A percentile compares a stretch with the other conserved stretches of the same genome.
phyloP scores from a whole-genome alignment of 805 yeast species.

The Starmerella vitae region DNA sequence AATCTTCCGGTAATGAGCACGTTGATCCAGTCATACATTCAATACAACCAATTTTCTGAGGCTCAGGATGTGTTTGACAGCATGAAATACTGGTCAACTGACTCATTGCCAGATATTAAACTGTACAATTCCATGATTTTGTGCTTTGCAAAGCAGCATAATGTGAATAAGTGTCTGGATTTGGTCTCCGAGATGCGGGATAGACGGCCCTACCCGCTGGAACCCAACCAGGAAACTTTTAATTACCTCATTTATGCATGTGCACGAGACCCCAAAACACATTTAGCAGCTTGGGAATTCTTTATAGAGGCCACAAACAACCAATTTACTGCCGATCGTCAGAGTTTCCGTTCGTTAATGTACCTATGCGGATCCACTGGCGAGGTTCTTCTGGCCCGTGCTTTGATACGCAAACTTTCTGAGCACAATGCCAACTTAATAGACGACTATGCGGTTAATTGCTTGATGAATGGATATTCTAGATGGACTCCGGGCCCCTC shows the following conservation, averaged over 20 bases:
- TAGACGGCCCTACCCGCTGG: constrained; percentile 26
- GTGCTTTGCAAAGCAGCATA: constrained; percentile 45
- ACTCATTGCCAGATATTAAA: constrained; percentile 50
- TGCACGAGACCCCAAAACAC: constrained; percentile 36
- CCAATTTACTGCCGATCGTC: constrained; percentile 26
- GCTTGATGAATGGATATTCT: constrained; percentile 27
- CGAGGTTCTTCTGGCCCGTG: constrained; percentile 58
- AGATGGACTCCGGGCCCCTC: constrained; percentile 24
- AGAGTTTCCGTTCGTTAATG: constrained; percentile 54
- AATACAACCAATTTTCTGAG: constrained; percentile 36
- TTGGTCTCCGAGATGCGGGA: constrained; percentile 54
- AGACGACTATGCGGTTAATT: constrained; percentile 23
- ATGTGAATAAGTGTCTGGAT: constrained; percentile 63
- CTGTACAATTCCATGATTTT: constrained; percentile 64
- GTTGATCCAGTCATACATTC: constrained; percentile 47
- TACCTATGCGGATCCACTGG: constrained; percentile 69
- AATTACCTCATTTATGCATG: constrained; percentile 58
- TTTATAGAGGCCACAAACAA: constrained; percentile 47
- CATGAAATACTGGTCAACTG: constrained; percentile 62
- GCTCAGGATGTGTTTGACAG: constrained; percentile 68
- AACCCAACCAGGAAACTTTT: constrained; percentile 35
- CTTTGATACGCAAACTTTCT: constrained; percentile 30
- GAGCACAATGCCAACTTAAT: constrained; percentile 21
- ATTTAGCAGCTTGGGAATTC: constrained; percentile 61
- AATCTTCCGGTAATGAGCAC: constrained; percentile 36